These are phyloP conservation scores for Protomyces inundatus DNA, from an alignment of 1,139 yeast species.

Conservation along the genomic window DNA sequence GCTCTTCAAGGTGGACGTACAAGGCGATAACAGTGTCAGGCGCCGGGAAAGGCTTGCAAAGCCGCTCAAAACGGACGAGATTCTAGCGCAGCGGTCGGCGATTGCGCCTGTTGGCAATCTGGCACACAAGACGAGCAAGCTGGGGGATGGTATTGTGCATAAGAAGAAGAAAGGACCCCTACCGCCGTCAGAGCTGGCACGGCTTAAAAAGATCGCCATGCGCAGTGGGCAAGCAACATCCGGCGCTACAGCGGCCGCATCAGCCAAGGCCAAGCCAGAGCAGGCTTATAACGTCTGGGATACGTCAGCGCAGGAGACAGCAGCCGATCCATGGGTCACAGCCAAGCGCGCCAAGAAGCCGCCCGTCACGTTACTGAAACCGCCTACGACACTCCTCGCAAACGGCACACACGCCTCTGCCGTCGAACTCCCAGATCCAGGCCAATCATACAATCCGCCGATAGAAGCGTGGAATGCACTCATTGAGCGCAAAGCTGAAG, in stretches of 20 bases:
- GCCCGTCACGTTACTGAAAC: slow-evolving; percentile 55
- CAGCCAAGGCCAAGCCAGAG: slow-evolving; percentile 47
- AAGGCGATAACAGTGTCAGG: slow-evolving; percentile 49
- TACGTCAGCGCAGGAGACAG: slow-evolving; percentile 26
- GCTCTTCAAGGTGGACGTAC: slow-evolving; percentile 68
- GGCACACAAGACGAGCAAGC: slow-evolving; percentile 34
- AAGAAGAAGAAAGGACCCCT: slow-evolving; percentile 58
- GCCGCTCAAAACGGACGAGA: slow-evolving; percentile 61
- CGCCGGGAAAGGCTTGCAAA: slow-evolving; percentile 43
- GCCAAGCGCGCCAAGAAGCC: slow-evolving; percentile 41
- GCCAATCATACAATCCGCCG: slow-evolving; percentile 90
- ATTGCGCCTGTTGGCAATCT: slow-evolving; percentile 50
- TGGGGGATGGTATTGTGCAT: slow-evolving; percentile 38
- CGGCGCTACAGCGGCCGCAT: slow-evolving; percentile 21
- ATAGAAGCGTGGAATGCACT: slow-evolving; percentile 74
- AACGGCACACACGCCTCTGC: slow-evolving; percentile 36
- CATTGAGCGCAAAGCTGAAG: slow-evolving; percentile 63
- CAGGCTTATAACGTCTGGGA: slow-evolving; percentile 44
- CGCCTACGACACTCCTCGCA: slow-evolving; percentile 48
- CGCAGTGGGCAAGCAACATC: slow-evolving; percentile 48
- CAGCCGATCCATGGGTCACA: slow-evolving; percentile 48
- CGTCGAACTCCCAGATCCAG: slow-evolving; percentile 64
- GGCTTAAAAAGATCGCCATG: slow-evolving; percentile 75
- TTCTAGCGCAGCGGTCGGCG: slow-evolving; percentile 69
- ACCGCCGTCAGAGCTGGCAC: slow-evolving; percentile 58